Conservation (phyloP, 2,329 filamentous ascomycete genomes). For the Teratosphaeria destructans region DNA sequence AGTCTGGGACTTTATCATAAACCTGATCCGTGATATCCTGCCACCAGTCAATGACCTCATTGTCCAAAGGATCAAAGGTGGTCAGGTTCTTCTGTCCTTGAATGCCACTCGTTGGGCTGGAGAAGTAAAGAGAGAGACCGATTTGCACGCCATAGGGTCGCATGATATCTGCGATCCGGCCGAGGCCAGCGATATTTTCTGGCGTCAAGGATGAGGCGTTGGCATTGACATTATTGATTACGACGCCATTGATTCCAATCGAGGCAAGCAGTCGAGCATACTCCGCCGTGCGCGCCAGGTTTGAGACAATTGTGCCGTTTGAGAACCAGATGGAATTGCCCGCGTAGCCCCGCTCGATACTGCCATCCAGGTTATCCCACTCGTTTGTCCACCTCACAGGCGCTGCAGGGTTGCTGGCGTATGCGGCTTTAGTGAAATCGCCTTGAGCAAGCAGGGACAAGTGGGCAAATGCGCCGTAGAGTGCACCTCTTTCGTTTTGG, state of each 20-base stretch:
- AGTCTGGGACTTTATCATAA: conserved; percentile 53
- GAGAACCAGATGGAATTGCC: conserved; percentile 60
- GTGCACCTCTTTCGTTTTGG: conserved; percentile 54
- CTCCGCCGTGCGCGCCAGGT: conserved; percentile 49
- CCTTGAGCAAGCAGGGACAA: conserved; percentile 54
- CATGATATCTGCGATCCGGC: conserved; percentile 53
- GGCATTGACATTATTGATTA: conserved; percentile 66
- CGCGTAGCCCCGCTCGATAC: conserved; percentile 58
- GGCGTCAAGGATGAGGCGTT: conserved; percentile 47
- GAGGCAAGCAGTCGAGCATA: conserved; percentile 59
- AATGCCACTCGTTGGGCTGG: conserved; percentile 39
- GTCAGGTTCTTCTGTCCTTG: conserved; percentile 8
- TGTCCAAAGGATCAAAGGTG: conserved; percentile 57
- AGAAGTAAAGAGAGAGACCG: conserved; percentile 59
- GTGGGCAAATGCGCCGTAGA: conserved; percentile 62
- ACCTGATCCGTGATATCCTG: conserved; percentile 47
- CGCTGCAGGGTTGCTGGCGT: conserved; percentile 46
- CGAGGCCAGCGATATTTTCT: conserved; percentile 51
- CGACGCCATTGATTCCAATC: conserved; percentile 53
- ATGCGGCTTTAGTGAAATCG: conserved; percentile 39
- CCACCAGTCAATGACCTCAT: conserved; percentile 54
- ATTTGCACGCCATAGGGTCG: conserved; percentile 57
- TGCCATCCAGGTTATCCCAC: conserved; percentile 62
- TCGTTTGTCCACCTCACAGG: conserved; percentile 61
- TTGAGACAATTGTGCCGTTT: conserved; percentile 44